A percentile compares a stretch with the other conserved stretches of the same genome.
These are phyloP conservation scores for Medicago truncatula DNA, from an alignment of 306 rosid species.

Conservation along the genomic window DNA sequence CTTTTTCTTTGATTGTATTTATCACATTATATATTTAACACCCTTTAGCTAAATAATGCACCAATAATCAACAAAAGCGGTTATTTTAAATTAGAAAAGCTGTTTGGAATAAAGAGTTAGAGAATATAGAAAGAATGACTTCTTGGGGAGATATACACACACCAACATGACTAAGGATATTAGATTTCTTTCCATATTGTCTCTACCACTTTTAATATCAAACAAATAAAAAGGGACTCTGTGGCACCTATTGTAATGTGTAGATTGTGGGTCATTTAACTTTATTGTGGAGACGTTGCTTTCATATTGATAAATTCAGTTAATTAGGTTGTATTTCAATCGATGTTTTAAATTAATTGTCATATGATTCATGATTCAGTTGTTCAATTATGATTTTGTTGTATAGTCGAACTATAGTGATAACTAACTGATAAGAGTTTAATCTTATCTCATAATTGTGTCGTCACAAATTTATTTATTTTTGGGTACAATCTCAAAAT, in stretches of 20 bases:
- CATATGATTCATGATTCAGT: too few species aligned
- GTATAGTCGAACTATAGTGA: too few species aligned
- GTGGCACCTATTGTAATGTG: slow-evolving; percentile 35
- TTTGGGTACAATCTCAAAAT: too few species aligned
- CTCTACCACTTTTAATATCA: slow-evolving; percentile 43
- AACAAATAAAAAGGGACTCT: slow-evolving; percentile 38
- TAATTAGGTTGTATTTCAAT: neutral
- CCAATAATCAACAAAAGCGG: slow-evolving; percentile 30
- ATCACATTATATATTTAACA: slow-evolving; percentile 5
- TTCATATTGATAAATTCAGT: neutral
- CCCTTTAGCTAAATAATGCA: slow-evolving; percentile 36
- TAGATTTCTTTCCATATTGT: slow-evolving; percentile 43
- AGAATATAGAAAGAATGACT: slow-evolving; percentile 35
- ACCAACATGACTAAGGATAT: slow-evolving; percentile 17
- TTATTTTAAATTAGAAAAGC: slow-evolving; percentile 37
- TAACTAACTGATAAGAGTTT: too few species aligned
- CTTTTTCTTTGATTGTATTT: slow-evolving; percentile 25
- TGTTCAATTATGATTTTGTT: too few species aligned
- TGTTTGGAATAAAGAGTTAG: slow-evolving; percentile 32
- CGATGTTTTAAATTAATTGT: neutral
- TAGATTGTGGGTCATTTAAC: slow-evolving; percentile 16
- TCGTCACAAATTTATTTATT: too few species aligned
- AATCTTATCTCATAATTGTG: too few species aligned
- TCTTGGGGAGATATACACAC: slow-evolving; percentile 40
- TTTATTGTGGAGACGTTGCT: neutral